Evolutionary conservation across 352 stramenopile species (phyloP).

Genomic region (Hyaloperonospora arabidopsidis): DNA sequence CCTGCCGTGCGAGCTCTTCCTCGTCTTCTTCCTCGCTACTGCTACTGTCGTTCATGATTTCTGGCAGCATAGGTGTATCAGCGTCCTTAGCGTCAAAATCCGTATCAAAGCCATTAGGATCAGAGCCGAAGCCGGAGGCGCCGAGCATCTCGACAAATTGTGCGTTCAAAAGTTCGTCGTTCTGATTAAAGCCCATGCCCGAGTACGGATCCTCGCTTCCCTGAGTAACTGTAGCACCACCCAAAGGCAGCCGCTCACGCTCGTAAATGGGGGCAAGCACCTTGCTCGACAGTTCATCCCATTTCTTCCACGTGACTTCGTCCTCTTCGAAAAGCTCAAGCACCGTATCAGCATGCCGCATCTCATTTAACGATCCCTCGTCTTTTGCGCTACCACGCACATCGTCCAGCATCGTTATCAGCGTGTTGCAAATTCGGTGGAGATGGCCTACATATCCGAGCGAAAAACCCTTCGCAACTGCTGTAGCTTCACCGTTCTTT

Average conservation of each 20-base stretch:
- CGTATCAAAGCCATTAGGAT: conserved; percentile 53
- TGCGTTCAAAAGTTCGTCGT: conserved; percentile 65
- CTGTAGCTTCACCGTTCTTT: conserved; percentile 62
- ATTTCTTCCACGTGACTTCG: conserved; percentile 62
- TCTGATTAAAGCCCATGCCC: conserved; percentile 68
- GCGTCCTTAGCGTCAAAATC: conserved; percentile 66
- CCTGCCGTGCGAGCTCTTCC: conserved; percentile 42
- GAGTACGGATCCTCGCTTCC: conserved; percentile 62
- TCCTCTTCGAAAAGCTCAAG: conserved; percentile 77
- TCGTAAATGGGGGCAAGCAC: conserved; percentile 73
- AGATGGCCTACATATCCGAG: conserved; percentile 78
- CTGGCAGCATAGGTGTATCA: conserved; percentile 69
- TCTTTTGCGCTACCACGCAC: conserved; percentile 55
- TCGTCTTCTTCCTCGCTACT: conserved; percentile 82
- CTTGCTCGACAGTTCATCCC: conserved; percentile 65
- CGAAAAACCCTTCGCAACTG: conserved; percentile 53
- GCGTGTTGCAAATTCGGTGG: conserved; percentile 81
- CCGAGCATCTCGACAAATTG: conserved; percentile 82
- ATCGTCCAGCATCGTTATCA: conserved; percentile 74
- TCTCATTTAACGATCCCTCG: conserved; percentile 66
- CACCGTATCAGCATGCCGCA: conserved; percentile 75
- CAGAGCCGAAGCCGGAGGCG: conserved; percentile 50
- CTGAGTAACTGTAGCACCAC: conserved; percentile 48
- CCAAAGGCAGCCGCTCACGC: conserved; percentile 66
- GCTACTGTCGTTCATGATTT: conserved; percentile 85